Base-by-base conservation (phyloP, 2,329 filamentous ascomycete species). In the Berkeleyomyces basicola region DNA sequence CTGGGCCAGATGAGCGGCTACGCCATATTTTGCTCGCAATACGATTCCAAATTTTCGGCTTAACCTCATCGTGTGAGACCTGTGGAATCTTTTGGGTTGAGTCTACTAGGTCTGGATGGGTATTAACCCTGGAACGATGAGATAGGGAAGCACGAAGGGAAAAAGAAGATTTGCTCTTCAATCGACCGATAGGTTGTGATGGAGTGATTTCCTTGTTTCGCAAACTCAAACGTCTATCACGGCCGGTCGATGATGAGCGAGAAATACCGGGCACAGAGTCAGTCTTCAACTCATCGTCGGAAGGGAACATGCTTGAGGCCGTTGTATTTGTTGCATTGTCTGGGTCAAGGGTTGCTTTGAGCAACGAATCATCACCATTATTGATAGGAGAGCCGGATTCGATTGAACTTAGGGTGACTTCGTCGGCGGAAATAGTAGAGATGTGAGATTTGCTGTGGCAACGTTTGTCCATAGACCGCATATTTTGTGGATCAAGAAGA, bases 1-100 rank as follows among this genome's bases (percentile, higher is more conserved):
- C 6, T 36, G 36, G 44, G 11, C 44, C 14, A 49, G 43, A 42
- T 33, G 47, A 39, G 51, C 14, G 53, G 14, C 40, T 23, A 11
- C 47, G 51, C 57, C 59, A 55, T 43, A 64, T 33, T 51, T 47
- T 64, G 46, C 40, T 62, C 39, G 63, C 58, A 23, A 64, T 43
- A 57, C 63, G 63, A 31, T 39, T 47, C 63, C 63, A 64, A 16
- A 64, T 57, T n/a, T 51, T 55, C 31, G 55, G 63, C 40, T 60
- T 64, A 10, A 39, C 53, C 37, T 55, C 63, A 36, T 46, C 57
- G 11, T 64, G 60, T 61, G 14, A 40, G 58, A 42, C 42, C 4
- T 59, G 58, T 14, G 58, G 42, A 16, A 14, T 46, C 36, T 59
- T 47, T 33, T 47, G 42, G 9, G 44, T 47, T 46, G 58, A 47